These are phyloP conservation scores for Physcia stellaris DNA, from an alignment of 495 filamentous ascomycete genomes.

Conservation along the genomic window DNA sequence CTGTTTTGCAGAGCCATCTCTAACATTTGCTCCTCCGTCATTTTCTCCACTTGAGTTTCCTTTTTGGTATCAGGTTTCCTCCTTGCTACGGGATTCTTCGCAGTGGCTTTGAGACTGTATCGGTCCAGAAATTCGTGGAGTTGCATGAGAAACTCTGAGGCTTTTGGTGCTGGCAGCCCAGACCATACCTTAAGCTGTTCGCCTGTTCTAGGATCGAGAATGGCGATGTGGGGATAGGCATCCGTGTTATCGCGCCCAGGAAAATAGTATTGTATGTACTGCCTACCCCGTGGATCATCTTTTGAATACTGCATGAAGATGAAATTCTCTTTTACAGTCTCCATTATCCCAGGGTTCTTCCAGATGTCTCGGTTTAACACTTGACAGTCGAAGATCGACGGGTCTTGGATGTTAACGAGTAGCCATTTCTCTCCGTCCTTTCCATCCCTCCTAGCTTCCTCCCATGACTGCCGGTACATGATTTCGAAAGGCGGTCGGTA, in stretches of 20 bases:
- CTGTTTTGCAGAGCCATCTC: conserved; percentile 86
- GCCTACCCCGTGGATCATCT: conserved; percentile 54
- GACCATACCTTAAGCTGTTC: conserved; percentile 97
- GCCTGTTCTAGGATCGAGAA: conserved; percentile 88
- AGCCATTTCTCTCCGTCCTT: conserved; percentile 86
- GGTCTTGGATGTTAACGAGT: conserved; percentile 87
- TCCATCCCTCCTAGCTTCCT: conserved; percentile 68
- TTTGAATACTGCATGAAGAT: conserved; percentile 89
- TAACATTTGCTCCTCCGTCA: conserved; percentile 96
- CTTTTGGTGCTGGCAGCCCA: conserved; percentile 58
- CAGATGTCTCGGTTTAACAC: conserved; percentile 86
- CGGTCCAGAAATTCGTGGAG: conserved; percentile 91
- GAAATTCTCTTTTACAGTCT: conserved; percentile 80
- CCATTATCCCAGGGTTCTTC: conserved; percentile 67
- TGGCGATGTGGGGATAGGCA: conserved; percentile 87
- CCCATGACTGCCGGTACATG: conserved; percentile 61
- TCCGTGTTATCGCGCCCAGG: conserved; percentile 54
- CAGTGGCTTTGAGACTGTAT: conserved; percentile 75
- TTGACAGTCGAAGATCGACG: conserved; percentile 84
- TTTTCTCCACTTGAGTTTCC: conserved; percentile 60
- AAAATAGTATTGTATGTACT: conserved; percentile 88
- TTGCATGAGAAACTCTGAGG: conserved; percentile 76
- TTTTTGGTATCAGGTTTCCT: conserved; percentile 57
- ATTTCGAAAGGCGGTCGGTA: conserved; percentile 84
- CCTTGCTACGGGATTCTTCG: conserved; percentile 82